Evolutionary conservation across 345 rosid genomes (phyloP).

Genomic region (Lumnitzera racemosa): DNA sequence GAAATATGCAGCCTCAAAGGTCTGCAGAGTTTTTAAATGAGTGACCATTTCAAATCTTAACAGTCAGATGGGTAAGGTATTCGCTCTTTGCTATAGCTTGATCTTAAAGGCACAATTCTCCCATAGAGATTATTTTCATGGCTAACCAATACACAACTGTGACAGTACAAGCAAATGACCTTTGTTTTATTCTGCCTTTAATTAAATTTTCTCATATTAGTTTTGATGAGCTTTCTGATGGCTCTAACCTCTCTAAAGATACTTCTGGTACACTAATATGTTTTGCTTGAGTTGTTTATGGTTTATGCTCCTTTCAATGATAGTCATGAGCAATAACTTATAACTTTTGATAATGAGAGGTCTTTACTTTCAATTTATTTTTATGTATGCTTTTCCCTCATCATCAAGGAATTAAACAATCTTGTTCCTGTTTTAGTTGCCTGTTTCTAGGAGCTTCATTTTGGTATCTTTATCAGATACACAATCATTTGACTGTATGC

Average conservation of each 20-base stretch:
- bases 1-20: too few species aligned
- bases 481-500: conserved; percentile 56
- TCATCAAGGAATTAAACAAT: conserved; percentile 46
- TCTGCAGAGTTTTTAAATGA: too few species aligned
- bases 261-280: conserved; percentile 42
- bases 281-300: conserved; percentile 3
- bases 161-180: background rate
- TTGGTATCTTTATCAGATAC: conserved; percentile 33
- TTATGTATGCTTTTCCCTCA: conserved; percentile 36
- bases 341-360: background rate
- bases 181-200: background rate
- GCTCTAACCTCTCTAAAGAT: conserved; percentile 38
- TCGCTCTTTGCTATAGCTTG: too few species aligned
- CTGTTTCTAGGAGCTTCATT: conserved; percentile 66
- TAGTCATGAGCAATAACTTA: background rate
- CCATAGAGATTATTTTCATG: too few species aligned
- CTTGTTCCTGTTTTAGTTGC: conserved; percentile 58
- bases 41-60: too few species aligned
- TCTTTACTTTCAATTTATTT: conserved; percentile 6
- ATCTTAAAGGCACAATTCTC: too few species aligned
- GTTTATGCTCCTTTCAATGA: background rate
- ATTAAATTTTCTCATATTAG: background rate
- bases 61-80: too few species aligned
- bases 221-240: conserved; percentile 10
- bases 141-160: too few species aligned